A percentile compares a stretch with the other conserved stretches of the same genome.
phyloP scores from a whole-genome alignment of 2,329 filamentous ascomycete species.

The Ascochyta viciae-villosae region DNA sequence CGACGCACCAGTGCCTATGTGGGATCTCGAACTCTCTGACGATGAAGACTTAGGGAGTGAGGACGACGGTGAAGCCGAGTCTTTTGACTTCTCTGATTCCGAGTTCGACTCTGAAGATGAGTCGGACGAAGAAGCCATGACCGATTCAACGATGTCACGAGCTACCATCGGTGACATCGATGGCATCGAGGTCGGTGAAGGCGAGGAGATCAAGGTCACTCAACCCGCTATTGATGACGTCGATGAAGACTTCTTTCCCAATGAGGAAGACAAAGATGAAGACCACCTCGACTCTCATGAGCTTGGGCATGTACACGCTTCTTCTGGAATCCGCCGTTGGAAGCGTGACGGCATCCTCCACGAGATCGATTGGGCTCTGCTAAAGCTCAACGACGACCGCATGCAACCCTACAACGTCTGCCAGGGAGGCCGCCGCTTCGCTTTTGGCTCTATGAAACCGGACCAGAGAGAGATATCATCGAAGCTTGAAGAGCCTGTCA shows the following conservation, averaged over 20 bases:
- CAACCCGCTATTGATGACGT: conserved; percentile 92
- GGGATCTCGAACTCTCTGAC: conserved; percentile 61
- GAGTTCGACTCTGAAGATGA: conserved; percentile 54
- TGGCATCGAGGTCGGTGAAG: conserved; percentile 76
- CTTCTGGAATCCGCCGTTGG: conserved; percentile 84
- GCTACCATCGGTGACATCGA: conserved; percentile 70
- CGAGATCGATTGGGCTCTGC: conserved; percentile 95
- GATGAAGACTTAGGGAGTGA: conserved; percentile 58
- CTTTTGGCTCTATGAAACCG: conserved; percentile 30
- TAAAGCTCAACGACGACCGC: conserved; percentile 77
- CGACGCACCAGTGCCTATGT: conserved; percentile 38
- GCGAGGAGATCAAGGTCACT: conserved; percentile 81
- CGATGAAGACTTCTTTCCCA: conserved; percentile 81
- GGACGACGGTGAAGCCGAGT: conserved; percentile 40
- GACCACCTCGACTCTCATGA: conserved; percentile 82
- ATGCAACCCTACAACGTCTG: conserved; percentile 76
- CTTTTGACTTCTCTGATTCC: conserved; percentile 63
- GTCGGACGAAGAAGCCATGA: conserved; percentile 37
- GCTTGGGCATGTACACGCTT: conserved; percentile 85
- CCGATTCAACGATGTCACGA: conserved; percentile 38
- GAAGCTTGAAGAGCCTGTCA: conserved; percentile 46
- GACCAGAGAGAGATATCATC: conserved; percentile 41
- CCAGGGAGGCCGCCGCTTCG: conserved; percentile 57
- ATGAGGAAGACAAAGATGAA: conserved; percentile 73
- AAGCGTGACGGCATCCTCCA: conserved; percentile 75